These are phyloP conservation scores for Xylariales sp. DNA, from an alignment of 2,329 filamentous ascomycete species.

Conservation along the genomic window DNA sequence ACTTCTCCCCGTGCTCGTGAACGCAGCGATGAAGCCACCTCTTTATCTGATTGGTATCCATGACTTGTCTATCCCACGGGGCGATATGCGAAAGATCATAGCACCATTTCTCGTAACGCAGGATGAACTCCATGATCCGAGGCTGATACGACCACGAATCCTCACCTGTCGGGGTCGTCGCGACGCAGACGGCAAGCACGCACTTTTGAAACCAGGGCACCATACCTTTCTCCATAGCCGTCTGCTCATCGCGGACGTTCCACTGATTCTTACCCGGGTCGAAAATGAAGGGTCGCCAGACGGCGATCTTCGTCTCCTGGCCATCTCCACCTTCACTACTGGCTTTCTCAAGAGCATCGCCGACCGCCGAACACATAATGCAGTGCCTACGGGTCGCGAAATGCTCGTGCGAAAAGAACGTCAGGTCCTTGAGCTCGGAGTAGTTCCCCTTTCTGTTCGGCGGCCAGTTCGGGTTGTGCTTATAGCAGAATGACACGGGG, in stretches of 20 bases:
- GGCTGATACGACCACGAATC: slow-evolving; percentile 19
- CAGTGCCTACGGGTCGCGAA: neutral
- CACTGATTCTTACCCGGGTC: slow-evolving; percentile 2
- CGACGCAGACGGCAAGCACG: slow-evolving; percentile 20
- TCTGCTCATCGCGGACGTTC: slow-evolving; percentile 18
- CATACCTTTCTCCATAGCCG: slow-evolving; percentile 14
- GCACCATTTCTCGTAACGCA: slow-evolving; percentile 23
- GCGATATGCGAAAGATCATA: slow-evolving; percentile 17
- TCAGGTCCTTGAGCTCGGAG: slow-evolving; percentile 10
- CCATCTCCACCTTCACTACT: neutral
- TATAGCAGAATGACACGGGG: slow-evolving; percentile 21
- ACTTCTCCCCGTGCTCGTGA: slow-evolving; percentile 22
- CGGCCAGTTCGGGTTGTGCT: slow-evolving; percentile 25
- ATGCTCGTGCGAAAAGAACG: slow-evolving; percentile 14
- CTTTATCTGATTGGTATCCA: slow-evolving; percentile 13
- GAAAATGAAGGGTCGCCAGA: slow-evolving; percentile 28
- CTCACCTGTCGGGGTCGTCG: neutral
- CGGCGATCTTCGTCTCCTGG: slow-evolving; percentile 15
- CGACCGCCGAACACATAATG: slow-evolving; percentile 17
- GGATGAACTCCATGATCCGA: slow-evolving; percentile 16
- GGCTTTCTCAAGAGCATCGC: slow-evolving; percentile 12
- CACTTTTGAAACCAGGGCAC: slow-evolving; percentile 20
- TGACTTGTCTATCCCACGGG: slow-evolving; percentile 19
- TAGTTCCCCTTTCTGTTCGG: slow-evolving; percentile 1
- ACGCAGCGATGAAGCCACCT: slow-evolving; percentile 24